A percentile compares a stretch with the other conserved stretches of the same genome.
phyloP scores from a whole-genome alignment of 2,329 filamentous ascomycete genomes.

The Septoria linicola region DNA sequence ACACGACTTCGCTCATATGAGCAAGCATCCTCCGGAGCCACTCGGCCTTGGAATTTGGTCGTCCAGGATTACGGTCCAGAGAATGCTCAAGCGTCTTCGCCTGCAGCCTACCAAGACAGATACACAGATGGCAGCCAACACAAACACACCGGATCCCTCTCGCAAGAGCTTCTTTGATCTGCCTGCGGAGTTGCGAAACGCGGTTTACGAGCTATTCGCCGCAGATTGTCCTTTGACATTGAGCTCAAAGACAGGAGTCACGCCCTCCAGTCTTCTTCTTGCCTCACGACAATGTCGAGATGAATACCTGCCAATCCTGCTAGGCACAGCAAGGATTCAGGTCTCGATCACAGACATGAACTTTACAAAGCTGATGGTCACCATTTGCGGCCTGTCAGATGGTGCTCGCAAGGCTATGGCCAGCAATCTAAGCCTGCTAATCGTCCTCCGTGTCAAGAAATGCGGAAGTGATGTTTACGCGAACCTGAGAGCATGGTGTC shows the following conservation, averaged over 20 bases:
- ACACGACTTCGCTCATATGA: not conserved
- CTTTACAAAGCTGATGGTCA: slow-evolving; percentile 17
- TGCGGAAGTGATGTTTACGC: slow-evolving; percentile 12
- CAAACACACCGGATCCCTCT: not conserved
- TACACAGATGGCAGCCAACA: too few relatives aligned
- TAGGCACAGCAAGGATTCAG: slow-evolving; percentile 23
- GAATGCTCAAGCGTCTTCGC: not conserved
- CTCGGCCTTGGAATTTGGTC: not conserved
- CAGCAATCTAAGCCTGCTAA: not conserved
- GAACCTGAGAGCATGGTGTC: slow-evolving; percentile 10
- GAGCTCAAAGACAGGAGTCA: not conserved
- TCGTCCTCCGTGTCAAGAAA: slow-evolving; percentile 1
- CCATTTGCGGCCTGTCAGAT: not conserved
- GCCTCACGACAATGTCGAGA: slow-evolving; percentile 22
- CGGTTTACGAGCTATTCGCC: slow-evolving; percentile 12
- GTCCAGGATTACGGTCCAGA: not conserved
- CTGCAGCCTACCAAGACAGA: not conserved
- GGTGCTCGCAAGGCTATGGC: not conserved
- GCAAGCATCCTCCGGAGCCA: not conserved
- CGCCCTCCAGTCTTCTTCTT: slow-evolving; percentile 23
- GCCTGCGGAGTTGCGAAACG: slow-evolving; percentile 12
- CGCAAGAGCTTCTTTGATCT: slow-evolving; percentile 14
- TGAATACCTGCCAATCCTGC: slow-evolving; percentile 30
- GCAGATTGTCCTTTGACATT: not conserved
- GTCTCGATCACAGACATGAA: slow-evolving; percentile 27